phyloP scores from a whole-genome alignment of 2,329 filamentous ascomycete species.

The Nannizziopsis barbatae region DNA sequence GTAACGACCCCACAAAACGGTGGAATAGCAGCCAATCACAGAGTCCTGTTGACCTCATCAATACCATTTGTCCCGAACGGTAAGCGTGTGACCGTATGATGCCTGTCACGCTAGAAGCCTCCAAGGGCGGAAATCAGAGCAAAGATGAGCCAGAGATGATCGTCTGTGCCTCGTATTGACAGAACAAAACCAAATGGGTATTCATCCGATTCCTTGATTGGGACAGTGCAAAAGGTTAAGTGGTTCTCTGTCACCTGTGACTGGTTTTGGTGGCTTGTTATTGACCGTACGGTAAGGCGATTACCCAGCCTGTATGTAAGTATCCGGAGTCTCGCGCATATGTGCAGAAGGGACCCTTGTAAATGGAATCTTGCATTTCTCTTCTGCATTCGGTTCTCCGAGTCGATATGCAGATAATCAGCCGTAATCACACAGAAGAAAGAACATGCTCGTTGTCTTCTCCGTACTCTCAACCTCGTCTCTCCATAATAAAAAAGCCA shows the following conservation, averaged over 20 bases:
- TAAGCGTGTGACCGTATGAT: conserved; percentile 3
- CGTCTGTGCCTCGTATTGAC: conserved; percentile 7
- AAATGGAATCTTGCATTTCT: no score
- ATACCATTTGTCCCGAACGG: neutral
- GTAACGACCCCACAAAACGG: conserved; percentile 7
- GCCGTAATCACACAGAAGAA: no score
- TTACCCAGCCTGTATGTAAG: no score
- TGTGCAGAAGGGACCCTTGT: no score
- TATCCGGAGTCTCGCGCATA: no score
- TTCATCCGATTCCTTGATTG: neutral
- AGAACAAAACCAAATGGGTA: neutral
- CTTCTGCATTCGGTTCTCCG: no score
- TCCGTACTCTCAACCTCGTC: no score
- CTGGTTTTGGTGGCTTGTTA: neutral
- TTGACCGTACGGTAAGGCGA: no score
- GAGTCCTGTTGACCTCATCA: conserved; percentile 9
- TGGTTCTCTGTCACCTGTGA: neutral
- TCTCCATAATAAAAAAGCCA: no score
- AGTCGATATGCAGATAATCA: no score
- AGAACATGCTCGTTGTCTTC: no score
- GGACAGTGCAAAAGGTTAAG: neutral
- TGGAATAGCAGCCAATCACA: neutral
- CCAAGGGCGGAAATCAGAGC: no score
- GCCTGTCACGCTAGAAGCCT: neutral
- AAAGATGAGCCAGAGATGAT: neutral